Evolutionary conservation across 2,329 filamentous ascomycete species (phyloP).

Genomic region (Alternaria longipes): DNA sequence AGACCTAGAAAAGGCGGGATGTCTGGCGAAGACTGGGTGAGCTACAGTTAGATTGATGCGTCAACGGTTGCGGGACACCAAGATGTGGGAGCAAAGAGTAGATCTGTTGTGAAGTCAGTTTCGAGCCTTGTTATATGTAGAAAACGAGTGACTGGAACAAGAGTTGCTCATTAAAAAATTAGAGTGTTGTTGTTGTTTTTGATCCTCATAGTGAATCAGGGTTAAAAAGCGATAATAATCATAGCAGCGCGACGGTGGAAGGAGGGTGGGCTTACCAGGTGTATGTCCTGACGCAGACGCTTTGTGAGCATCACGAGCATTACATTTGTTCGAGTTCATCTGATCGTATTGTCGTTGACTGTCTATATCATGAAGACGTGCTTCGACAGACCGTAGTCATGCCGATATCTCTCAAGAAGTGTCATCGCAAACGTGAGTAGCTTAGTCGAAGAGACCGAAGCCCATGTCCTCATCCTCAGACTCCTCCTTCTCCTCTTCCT

Average conservation of each 20-base stretch:
- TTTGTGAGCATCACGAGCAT: conserved; percentile 39
- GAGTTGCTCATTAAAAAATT: conserved; percentile 72
- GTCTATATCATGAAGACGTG: conserved; percentile 45
- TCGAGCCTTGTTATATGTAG: conserved; percentile 4
- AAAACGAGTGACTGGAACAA: conserved; percentile 6
- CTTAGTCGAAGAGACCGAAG: conserved; percentile 65
- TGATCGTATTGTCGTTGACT: conserved; percentile 48
- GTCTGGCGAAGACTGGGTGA: conserved; percentile 21
- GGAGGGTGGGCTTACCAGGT: conserved; percentile 48
- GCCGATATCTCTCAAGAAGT: conserved; percentile 31
- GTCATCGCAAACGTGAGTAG: conserved; percentile 28
- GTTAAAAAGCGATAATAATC: conserved; percentile 73
- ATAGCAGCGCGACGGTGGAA: conserved; percentile 49
- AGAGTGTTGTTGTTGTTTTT: conserved; percentile 72
- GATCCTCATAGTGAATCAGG: conserved; percentile 67
- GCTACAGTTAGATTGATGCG: neutral
- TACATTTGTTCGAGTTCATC: conserved; percentile 31
- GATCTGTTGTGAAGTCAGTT: conserved; percentile 37
- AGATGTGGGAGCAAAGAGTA: neutral
- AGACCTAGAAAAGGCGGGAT: conserved; percentile 47
- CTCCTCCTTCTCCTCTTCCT: conserved; percentile 65
- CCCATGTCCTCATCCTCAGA: conserved; percentile 65
- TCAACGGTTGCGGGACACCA: conserved; percentile 6
- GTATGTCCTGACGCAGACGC: conserved; percentile 16
- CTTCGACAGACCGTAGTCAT: conserved; percentile 27